A percentile compares a stretch with the other conserved stretches of the same genome.
phyloP scores from a whole-genome alignment of 192 early-diverging fungal genomes.

The Haplosporangium gracile region DNA sequence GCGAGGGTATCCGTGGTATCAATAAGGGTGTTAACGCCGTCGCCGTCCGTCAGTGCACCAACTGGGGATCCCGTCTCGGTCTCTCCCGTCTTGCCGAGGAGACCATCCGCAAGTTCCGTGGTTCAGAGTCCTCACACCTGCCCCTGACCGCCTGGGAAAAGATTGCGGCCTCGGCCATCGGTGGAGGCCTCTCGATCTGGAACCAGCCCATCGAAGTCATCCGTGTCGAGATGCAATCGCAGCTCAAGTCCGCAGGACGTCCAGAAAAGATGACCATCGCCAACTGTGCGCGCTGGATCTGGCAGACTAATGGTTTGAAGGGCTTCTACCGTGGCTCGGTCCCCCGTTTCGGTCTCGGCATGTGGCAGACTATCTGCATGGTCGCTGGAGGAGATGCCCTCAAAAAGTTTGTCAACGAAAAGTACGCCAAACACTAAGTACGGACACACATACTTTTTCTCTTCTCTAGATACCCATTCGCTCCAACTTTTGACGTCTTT shows the following conservation, averaged over 20 bases:
- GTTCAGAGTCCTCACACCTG: conserved; percentile 55
- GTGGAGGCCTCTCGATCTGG: conserved; percentile 96
- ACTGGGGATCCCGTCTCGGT: conserved; percentile 98
- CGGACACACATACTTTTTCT: not conserved
- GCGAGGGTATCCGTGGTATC: conserved; percentile 95
- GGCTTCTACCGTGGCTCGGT: conserved; percentile 95
- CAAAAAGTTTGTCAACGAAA: conserved; percentile 54
- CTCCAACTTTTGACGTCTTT: conserved; percentile 3
- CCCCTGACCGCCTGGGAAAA: conserved; percentile 69
- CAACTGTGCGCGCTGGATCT: conserved; percentile 89
- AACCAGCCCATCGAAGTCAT: conserved; percentile 99
- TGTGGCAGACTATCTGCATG: conserved; percentile 95
- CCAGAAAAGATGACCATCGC: conserved; percentile 94
- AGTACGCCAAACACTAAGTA: conserved; percentile 36
- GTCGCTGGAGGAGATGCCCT: conserved; percentile 71
- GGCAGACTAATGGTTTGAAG: conserved; percentile 87
- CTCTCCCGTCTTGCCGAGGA: conserved; percentile 84
- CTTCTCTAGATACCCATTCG: not conserved
- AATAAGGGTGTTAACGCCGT: conserved; percentile 99
- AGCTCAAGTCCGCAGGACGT: conserved; percentile 87
- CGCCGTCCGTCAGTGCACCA: conserved; percentile 95
- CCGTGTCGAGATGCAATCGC: conserved; percentile 98
- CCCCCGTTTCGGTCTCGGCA: conserved; percentile 82
- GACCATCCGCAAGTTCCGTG: conserved; percentile 69
- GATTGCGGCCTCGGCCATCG: conserved; percentile 84